Base-by-base conservation (phyloP, 1,284 basidiomycete genomes). In the Marasmius sp. region DNA sequence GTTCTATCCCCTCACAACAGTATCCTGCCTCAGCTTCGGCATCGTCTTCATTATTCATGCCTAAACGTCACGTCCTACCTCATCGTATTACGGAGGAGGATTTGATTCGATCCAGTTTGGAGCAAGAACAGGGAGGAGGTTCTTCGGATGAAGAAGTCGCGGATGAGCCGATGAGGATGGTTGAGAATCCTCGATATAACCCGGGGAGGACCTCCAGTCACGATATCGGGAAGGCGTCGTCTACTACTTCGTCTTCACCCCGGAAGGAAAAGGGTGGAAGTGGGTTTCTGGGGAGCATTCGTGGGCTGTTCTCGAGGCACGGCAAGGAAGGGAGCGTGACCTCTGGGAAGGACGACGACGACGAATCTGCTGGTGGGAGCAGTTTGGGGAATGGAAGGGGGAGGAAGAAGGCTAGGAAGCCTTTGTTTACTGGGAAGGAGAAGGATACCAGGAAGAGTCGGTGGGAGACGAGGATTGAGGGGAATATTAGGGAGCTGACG, bases 101-200 rank as follows among this genome's bases (percentile, higher is more conserved):
- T 34, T 61, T 77, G 41, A 33, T 14, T 14, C 54, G 22, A 58
- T 16, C 8, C 1, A 37, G 10, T 11, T 6, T 8, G 12, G 45
- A 49, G 18, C 14, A 27, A 16, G 6, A 12, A 37, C 62, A 55
- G 38, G 67, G 67, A 8, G 70, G 67, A 8, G 39, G 27, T 5
- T 58, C 57, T 12, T 43, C 43, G 8, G 36, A 45, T 11, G 52
- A 60, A 64, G 64, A 18, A 69, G 68, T 70, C 6, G 67, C 69
- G 6, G 75, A 74, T 37, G 75, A 75, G 22, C 68, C 67, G 2
- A 71, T 85, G 5, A 75, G 78, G 59, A 77, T 88, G 8, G 79
- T 85, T 48, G 88, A 90, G 66, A 91, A 91, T 63, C 76, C 82
- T 18, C 80, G 82, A 3, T 90, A 87, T 64, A 65, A 59, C 22